Conservation (phyloP, 2,329 filamentous ascomycete genomes). For the Rhexocercosporidium sp. region DNA sequence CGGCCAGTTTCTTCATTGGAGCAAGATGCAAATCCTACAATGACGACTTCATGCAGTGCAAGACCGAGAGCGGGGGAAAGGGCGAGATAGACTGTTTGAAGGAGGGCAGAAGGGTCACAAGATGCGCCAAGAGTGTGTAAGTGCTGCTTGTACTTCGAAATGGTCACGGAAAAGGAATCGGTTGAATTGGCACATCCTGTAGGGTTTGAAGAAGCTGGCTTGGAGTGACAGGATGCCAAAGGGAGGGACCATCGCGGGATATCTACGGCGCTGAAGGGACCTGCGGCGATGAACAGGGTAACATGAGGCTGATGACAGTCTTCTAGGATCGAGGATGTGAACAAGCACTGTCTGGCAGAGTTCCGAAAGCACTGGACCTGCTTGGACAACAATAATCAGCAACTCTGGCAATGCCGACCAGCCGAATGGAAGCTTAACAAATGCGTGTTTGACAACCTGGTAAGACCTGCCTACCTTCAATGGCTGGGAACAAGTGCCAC, state of each 20-base stretch:
- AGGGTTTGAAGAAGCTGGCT: background rate
- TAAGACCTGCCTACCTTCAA: constrained; percentile 53
- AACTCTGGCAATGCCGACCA: constrained; percentile 92
- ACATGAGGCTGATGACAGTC: constrained; percentile 17
- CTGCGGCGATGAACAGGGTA: background rate
- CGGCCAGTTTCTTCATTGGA: constrained; percentile 95
- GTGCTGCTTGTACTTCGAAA: constrained; percentile 47
- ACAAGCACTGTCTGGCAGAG: constrained; percentile 88
- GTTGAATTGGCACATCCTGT: background rate
- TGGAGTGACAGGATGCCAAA: background rate
- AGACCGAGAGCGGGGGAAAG: constrained; percentile 87
- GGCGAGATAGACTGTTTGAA: constrained; percentile 95
- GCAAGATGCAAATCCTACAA: constrained; percentile 94
- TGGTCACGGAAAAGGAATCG: background rate
- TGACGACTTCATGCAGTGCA: constrained; percentile 99
- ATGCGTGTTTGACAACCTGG: constrained; percentile 95
- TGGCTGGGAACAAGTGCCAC: background rate
- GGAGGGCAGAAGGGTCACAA: constrained; percentile 94
- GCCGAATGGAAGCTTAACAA: constrained; percentile 89
- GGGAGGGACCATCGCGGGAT: background rate
- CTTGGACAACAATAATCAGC: constrained; percentile 96
- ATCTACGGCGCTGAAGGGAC: background rate
- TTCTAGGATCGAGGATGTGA: constrained; percentile 86
- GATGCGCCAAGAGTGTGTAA: constrained; percentile 96
- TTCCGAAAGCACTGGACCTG: constrained; percentile 96